Evolutionary conservation across 169 alveolate genomes (phyloP).

Genomic region (Eimeria necatrix): DNA sequence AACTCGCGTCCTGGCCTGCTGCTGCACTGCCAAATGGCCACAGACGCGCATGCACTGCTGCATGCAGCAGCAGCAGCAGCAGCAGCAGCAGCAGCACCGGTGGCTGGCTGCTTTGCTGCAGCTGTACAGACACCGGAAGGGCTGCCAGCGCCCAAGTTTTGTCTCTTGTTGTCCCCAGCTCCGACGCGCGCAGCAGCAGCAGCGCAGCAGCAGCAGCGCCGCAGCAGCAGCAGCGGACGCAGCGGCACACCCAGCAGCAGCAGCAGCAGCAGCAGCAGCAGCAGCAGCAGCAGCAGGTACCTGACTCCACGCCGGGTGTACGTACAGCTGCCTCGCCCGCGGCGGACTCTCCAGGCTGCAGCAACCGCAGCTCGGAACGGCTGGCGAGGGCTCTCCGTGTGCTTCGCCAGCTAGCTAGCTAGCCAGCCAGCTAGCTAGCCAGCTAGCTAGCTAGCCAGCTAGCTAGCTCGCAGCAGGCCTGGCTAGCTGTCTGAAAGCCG

Average conservation of each 20-base stretch:
- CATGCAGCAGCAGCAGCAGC: no score
- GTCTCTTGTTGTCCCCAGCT: no score
- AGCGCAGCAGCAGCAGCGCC: constrained; percentile 22
- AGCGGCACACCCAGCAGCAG: background rate
- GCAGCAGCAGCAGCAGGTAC: background rate
- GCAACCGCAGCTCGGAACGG: background rate
- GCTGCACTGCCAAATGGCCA: no score
- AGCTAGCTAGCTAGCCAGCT: background rate
- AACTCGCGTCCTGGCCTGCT: no score
- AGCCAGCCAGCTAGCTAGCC: background rate
- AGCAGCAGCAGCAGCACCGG: no score
- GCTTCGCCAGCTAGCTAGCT: no score
- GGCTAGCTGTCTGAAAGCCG: background rate
- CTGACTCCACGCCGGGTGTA: no score
- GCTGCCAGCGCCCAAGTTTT: no score
- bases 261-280: constrained; percentile 18
- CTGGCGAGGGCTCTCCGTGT: background rate
- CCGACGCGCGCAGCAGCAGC: background rate
- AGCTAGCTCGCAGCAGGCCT: background rate
- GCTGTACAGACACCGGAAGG: no score
- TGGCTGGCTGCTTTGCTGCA: no score
- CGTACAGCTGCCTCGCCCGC: no score
- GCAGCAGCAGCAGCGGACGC: background rate
- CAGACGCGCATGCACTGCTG: no score
- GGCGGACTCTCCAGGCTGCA: background rate